Evolutionary conservation across 768 basidiomycete species (phyloP).

Genomic region (Rhizopogon vulgaris): DNA sequence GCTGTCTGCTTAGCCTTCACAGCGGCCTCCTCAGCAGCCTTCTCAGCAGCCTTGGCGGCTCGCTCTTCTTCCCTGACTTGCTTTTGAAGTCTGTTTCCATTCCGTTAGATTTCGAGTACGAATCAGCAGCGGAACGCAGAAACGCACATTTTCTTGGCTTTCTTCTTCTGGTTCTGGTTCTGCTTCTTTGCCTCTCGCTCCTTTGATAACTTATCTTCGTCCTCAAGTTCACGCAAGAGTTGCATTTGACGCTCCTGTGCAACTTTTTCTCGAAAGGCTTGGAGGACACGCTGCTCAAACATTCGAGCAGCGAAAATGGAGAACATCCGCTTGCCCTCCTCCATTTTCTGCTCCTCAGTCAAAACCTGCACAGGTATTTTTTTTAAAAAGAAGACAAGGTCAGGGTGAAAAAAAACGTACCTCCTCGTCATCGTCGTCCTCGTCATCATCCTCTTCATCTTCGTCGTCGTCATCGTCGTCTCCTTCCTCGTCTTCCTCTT

Average conservation of each 20-base stretch:
- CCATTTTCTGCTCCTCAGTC: conserved; percentile 98
- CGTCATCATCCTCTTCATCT: conserved; percentile 55
- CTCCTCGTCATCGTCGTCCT: conserved; percentile 41
- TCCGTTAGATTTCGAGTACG: not conserved
- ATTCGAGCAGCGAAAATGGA: conserved; percentile 98
- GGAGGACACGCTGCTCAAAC: conserved; percentile 98
- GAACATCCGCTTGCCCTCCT: conserved; percentile 99
- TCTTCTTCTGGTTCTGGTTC: conserved; percentile 96
- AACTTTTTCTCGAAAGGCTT: conserved; percentile 94
- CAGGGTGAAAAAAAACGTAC: conserved; percentile 21
- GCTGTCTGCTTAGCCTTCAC: conserved; percentile 69
- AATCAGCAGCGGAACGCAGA: conserved; percentile 14
- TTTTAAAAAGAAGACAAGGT: conserved; percentile 3
- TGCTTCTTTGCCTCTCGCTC: conserved; percentile 91
- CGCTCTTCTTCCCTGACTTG: conserved; percentile 89
- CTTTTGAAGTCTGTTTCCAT: conserved; percentile 71
- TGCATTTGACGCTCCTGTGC: conserved; percentile 94
- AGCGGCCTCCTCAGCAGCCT: conserved; percentile 81
- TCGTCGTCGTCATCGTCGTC: conserved; percentile 63
- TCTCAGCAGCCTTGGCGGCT: conserved; percentile 76
- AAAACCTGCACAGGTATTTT: conserved; percentile 42
- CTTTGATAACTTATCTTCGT: conserved; percentile 82
- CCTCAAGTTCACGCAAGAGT: conserved; percentile 89
- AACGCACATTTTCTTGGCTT: conserved; percentile 90
- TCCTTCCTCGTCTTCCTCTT: conserved; percentile 53